phyloP scores from a whole-genome alignment of 306 rosid species.

The Lathyrus aphaca region DNA sequence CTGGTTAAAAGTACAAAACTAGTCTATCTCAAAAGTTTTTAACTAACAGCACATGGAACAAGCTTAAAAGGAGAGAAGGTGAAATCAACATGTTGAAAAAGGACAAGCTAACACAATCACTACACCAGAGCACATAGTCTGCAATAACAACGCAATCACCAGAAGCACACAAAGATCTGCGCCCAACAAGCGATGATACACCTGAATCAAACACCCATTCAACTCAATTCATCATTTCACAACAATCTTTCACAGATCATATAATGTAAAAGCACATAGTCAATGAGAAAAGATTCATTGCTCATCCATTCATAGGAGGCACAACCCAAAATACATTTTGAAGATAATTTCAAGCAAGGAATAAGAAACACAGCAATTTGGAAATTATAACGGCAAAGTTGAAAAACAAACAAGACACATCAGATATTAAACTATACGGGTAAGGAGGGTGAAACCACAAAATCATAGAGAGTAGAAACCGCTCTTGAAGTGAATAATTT shows the following conservation, averaged over 20 bases:
- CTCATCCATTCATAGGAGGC: constrained; percentile 30
- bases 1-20: constrained; percentile 43
- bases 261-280: constrained; percentile 26
- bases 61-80: constrained; percentile 48
- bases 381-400: background rate
- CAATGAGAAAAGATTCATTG: constrained; percentile 21
- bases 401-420: background rate
- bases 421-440: constrained; percentile 1
- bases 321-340: constrained; percentile 12
- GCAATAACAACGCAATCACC: constrained; percentile 97
- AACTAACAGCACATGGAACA: constrained; percentile 40
- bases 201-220: constrained; percentile 93
- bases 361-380: background rate
- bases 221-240: constrained; percentile 81
- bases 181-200: constrained; percentile 84
- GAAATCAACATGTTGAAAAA: constrained; percentile 63
- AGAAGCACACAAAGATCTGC: constrained; percentile 96
- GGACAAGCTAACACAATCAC: constrained; percentile 80
- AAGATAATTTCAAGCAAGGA: constrained; percentile 1
- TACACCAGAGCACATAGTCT: constrained; percentile 82
- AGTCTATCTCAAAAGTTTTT: constrained; percentile 40
- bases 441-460: background rate
- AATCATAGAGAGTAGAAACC: background rate
- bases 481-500: too few species aligned
- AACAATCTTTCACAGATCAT: constrained; percentile 47